phyloP scores from a whole-genome alignment of 306 rosid genomes.

The Fragaria ananassa region DNA sequence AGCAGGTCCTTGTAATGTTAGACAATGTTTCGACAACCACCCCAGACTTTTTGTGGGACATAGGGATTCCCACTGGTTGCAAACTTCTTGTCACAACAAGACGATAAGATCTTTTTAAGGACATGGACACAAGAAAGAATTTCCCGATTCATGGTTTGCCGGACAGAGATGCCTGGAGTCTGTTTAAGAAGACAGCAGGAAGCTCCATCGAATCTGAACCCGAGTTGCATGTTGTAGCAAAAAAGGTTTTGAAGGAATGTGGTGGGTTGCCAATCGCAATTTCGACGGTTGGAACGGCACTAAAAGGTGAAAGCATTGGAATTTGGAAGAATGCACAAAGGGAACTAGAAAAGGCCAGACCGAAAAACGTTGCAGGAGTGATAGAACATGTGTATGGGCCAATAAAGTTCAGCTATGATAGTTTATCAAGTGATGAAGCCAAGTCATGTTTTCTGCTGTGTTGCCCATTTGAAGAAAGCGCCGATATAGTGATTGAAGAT shows the following conservation, averaged over 20 bases:
- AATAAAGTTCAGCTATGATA: background rate
- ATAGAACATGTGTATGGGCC: background rate
- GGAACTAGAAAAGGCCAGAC: background rate
- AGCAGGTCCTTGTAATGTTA: slow-evolving; percentile 2
- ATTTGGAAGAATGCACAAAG: slow-evolving; percentile 36
- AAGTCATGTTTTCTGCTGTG: background rate
- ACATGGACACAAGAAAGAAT: background rate
- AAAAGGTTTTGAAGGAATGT: slow-evolving; percentile 27
- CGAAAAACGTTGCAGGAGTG: background rate
- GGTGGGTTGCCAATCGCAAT: slow-evolving; percentile 41
- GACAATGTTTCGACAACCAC: background rate
- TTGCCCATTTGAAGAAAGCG: background rate
- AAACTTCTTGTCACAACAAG: background rate
- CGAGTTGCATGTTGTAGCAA: background rate
- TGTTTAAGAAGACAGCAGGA: slow-evolving; percentile 10
- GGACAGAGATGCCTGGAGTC: background rate
- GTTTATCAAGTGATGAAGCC: background rate
- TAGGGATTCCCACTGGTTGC: background rate
- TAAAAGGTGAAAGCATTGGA: slow-evolving; percentile 19
- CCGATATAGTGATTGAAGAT: background rate
- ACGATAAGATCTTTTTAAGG: background rate
- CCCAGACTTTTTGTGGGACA: background rate
- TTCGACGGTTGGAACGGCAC: slow-evolving; percentile 22
- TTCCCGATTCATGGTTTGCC: background rate
- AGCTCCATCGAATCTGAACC: background rate